Conservation (phyloP, 2,329 filamentous ascomycete genomes). For the Aspergillus sp. region DNA sequence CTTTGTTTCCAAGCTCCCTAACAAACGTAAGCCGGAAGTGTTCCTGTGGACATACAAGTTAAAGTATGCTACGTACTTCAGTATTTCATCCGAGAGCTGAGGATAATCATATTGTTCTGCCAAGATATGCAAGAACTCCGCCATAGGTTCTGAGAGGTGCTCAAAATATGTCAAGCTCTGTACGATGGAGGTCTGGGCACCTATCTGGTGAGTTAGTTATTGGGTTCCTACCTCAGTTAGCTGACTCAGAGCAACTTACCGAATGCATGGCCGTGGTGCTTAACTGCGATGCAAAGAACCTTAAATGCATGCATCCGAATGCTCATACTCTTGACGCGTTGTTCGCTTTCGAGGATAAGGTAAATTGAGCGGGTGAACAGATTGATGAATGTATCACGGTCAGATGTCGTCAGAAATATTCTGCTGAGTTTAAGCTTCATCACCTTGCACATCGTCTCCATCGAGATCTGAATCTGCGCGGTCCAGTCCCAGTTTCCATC, state of each 20-base stretch:
- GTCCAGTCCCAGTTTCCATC: slow-evolving; percentile 87
- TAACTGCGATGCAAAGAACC: slow-evolving; percentile 91
- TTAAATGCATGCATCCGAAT: slow-evolving; percentile 98
- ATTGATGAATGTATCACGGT: slow-evolving; percentile 91
- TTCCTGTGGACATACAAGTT: background rate
- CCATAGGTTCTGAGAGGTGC: slow-evolving; percentile 98
- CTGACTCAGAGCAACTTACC: slow-evolving; percentile 53
- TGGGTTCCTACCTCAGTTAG: background rate
- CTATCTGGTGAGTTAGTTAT: slow-evolving; percentile 49
- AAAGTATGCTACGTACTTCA: slow-evolving; percentile 52
- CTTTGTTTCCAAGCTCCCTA: slow-evolving; percentile 91
- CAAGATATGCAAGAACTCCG: slow-evolving; percentile 93
- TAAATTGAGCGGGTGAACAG: slow-evolving; percentile 92
- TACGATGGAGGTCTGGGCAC: slow-evolving; percentile 95
- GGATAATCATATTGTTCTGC: slow-evolving; percentile 97
- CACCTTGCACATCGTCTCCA: slow-evolving; percentile 95
- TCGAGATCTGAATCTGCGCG: slow-evolving; percentile 78
- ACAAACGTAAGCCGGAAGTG: slow-evolving; percentile 22
- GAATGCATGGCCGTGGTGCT: slow-evolving; percentile 96
- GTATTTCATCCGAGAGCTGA: slow-evolving; percentile 87
- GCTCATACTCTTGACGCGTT: slow-evolving; percentile 81
- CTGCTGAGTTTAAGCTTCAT: slow-evolving; percentile 87
- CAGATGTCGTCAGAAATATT: slow-evolving; percentile 94
- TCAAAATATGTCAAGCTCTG: slow-evolving; percentile 98
- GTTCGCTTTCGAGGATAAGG: slow-evolving; percentile 89